These are phyloP conservation scores for Blastobotrys aristatus DNA, from an alignment of 1,139 yeast genomes.

Conservation along the genomic window DNA sequence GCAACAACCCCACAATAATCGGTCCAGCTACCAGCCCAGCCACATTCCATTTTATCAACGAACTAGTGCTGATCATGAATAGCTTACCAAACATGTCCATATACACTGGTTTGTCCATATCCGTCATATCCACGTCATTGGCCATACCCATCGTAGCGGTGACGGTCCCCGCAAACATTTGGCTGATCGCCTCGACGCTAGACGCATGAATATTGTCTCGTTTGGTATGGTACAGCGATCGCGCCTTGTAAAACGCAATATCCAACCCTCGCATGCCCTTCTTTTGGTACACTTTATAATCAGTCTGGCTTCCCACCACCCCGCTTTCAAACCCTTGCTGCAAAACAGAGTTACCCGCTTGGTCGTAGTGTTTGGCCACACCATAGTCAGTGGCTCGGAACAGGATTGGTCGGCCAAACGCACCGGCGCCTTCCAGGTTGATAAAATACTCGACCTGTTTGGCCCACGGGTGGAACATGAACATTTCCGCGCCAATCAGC, in stretches of 20 bases:
- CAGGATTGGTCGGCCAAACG: constrained; percentile 81
- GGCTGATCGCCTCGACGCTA: constrained; percentile 65
- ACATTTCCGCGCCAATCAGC: constrained; percentile 73
- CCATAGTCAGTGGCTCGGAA: constrained; percentile 81
- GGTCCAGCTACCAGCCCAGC: constrained; percentile 53
- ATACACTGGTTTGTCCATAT: constrained; percentile 46
- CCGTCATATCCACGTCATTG: constrained; percentile 31
- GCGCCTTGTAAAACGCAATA: constrained; percentile 66
- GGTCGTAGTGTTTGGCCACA: constrained; percentile 52
- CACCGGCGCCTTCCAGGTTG: constrained; percentile 93
- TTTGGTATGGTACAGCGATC: constrained; percentile 77
- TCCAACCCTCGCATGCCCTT: constrained; percentile 77
- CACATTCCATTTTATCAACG: constrained; percentile 39
- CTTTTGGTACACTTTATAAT: constrained; percentile 64
- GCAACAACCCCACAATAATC: constrained; percentile 44
- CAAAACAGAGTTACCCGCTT: constrained; percentile 71
- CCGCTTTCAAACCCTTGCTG: constrained; percentile 78
- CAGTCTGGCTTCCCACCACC: constrained; percentile 77
- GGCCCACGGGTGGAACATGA: constrained; percentile 72
- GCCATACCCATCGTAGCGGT: constrained; percentile 49
- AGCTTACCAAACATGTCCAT: constrained; percentile 57
- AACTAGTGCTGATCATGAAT: constrained; percentile 43
- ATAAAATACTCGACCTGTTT: constrained; percentile 58
- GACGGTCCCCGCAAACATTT: constrained; percentile 68
- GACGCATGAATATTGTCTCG: constrained; percentile 66